Evolutionary conservation across 371 early-diverging fungal genomes (phyloP).

Genomic region (Fennellomyces sp.): DNA sequence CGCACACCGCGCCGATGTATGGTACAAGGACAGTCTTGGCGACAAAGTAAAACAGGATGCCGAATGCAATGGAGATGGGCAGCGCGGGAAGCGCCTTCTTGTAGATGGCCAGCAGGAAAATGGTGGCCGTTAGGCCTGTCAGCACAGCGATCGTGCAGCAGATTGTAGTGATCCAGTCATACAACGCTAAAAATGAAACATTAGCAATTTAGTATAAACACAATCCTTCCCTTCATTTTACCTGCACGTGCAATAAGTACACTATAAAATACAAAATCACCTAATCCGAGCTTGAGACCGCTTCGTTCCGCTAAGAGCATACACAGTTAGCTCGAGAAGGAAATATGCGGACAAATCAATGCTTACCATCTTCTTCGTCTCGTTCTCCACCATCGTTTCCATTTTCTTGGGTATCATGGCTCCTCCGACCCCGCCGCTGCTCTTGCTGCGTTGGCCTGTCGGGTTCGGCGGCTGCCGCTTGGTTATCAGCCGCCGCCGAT

Average conservation of each 20-base stretch:
- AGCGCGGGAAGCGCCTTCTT: constrained; percentile 86
- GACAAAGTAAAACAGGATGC: constrained; percentile 81
- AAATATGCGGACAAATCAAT: neutral
- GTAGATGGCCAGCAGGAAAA: constrained; percentile 81
- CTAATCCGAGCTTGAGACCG: constrained; percentile 84
- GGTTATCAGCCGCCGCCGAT: constrained; percentile 28
- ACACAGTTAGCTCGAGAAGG: neutral
- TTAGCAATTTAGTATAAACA: neutral
- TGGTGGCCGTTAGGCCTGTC: constrained; percentile 84
- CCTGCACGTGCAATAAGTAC: constrained; percentile 84
- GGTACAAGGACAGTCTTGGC: constrained; percentile 66
- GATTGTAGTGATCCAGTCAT: constrained; percentile 88
- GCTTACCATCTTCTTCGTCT: constrained; percentile 60
- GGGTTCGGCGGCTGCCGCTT: neutral
- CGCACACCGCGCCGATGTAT: constrained; percentile 50
- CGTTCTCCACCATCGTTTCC: constrained; percentile 4
- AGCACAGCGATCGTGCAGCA: constrained; percentile 80
- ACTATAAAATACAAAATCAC: constrained; percentile 91
- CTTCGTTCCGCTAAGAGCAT: constrained; percentile 51
- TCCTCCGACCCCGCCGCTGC: neutral
- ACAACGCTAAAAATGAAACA: constrained; percentile 56
- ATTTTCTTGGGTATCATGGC: neutral
- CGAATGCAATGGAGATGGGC: constrained; percentile 88
- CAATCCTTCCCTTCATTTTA: constrained; percentile 24
- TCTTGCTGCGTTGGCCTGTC: neutral